Base-by-base conservation (phyloP, 2,329 filamentous ascomycete genomes). In the Calonectria hongkongensis region DNA sequence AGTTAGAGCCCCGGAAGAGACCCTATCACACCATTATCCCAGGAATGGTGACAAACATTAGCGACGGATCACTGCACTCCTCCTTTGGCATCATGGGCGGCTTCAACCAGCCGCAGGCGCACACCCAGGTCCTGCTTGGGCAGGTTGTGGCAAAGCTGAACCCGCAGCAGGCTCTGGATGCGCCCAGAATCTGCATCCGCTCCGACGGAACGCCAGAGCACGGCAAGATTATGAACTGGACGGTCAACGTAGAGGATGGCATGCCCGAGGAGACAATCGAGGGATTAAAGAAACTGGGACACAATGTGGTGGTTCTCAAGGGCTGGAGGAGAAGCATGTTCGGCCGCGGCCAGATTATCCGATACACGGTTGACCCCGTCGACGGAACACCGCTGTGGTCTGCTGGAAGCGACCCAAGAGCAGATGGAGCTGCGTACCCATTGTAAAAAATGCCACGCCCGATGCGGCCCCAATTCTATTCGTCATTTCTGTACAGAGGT, bases 1-100 rank as follows among this genome's bases (percentile, higher is more conserved):
- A 88, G 25, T 88, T 98, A 16, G 94, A 91, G 9, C 94, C 95
- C 0, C 88, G 92, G 41, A 98, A 98, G 87, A 86, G 97, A 56
- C 97, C 97, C 0, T 99, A 98, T 85, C 97, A 98, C 84, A 99
- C 97, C 67, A 98, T 99, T 83, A 99, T 99, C 79, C 96, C 97
- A 0, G 96, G 94, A 0, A 89, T 98, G 83, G 92, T 96, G 21
- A 98, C 97, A 0, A 95, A 97, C 77, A 82, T 91, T 21, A 85
- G 86, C 5, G 95, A 97, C 78, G 91, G 91, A 30, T 92, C 90
- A 62, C 85, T 98, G 70, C 94, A 98, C 83, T 94, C 92, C 4
- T 94, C 98, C 0, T 98, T 96, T 80, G 97, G 97, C 66, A 96
- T 98, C 73, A 98, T 98, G 97, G 97, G 97, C 66, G 96, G 95